Conservation (phyloP, 257 asterid species). For the Lantana camara region DNA sequence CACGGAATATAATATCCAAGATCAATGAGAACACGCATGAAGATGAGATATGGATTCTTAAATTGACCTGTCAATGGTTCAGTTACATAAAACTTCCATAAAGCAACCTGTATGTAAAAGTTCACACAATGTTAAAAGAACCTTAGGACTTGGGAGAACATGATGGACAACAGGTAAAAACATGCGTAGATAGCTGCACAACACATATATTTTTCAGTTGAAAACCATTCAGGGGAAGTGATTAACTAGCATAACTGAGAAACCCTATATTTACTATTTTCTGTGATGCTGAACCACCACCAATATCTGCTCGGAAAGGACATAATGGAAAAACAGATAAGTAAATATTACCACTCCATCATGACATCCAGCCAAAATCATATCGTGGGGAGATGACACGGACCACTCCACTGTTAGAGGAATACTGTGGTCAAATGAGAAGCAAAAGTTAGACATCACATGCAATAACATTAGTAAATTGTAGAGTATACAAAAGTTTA, state of each 20-base stretch:
- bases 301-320: constrained; percentile 14
- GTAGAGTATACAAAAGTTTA: constrained; percentile 1
- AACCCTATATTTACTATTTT: too few species aligned
- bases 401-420: constrained; percentile 91
- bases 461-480: constrained; percentile 3
- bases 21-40: constrained; percentile 16
- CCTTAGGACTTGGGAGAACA: constrained; percentile 10
- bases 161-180: constrained; percentile 9
- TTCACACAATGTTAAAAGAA: constrained; percentile 21
- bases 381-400: constrained; percentile 68
- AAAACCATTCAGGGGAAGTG: constrained; percentile 17
- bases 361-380: constrained; percentile 91
- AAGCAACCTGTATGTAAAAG: constrained; percentile 70
- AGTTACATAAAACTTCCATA: constrained; percentile 75
- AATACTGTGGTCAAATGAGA: constrained; percentile 52
- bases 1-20: constrained; percentile 15
- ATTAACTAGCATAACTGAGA: constrained; percentile 15
- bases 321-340: constrained; percentile 18
- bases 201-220: not conserved
- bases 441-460: constrained; percentile 21
- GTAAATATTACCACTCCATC: constrained; percentile 83
- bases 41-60: constrained; percentile 19
- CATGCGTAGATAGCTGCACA: constrained; percentile 2
- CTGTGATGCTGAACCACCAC: too few species aligned
- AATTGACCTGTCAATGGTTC: constrained; percentile 64